Evolutionary conservation across 306 rosid genomes (phyloP), one percentile per base, ranked within the genome.

Genomic region (Erythrophleum fordii): DNA sequence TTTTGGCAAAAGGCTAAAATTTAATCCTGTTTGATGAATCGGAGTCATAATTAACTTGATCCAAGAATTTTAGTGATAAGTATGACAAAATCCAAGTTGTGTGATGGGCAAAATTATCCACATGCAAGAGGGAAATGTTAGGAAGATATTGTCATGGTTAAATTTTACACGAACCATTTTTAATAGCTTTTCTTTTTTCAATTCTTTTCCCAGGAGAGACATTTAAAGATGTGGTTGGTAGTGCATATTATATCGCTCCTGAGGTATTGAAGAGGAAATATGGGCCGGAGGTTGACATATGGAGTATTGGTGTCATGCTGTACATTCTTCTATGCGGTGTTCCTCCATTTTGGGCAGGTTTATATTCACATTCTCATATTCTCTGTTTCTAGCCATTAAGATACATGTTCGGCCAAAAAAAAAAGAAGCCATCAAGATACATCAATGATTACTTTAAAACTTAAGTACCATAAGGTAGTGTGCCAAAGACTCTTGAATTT

Each of bases 281-380:
- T 72, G 98, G 99, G 2, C 97, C 97, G 18, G 99, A 95, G 92
- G 94, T 88, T 52, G 99, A 95, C 39, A 95, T 95, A 28, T 95
- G 99, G 99, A 95, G 99, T 69, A 88, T 95, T 82, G 99, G 99
- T 8, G 99, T 90, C 60, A 95, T 95, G 97, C 59, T 95, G 4
- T 95, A 91, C 69, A 95, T 95, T 85, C 97, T 95, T 83, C 89
- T 95, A 0, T 80, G 86, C 35, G 99, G 99, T 62, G 94, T 87
- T 66, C 99, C 99, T 73, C 99, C 99, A 61, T 95, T 95, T 79
- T 93, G 97, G 99, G 97, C 97, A 79, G 98, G 98, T 91, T 71
- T 23, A 4, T n/a, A 68, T 55, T 7, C 12, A 7, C 5, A 13
- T 61, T 2, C 8, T 37, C 5, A 35, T 37, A 8, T n/a, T 39